Base-by-base conservation (phyloP, 2,329 filamentous ascomycete species). In the Sporothrix curviconia region DNA sequence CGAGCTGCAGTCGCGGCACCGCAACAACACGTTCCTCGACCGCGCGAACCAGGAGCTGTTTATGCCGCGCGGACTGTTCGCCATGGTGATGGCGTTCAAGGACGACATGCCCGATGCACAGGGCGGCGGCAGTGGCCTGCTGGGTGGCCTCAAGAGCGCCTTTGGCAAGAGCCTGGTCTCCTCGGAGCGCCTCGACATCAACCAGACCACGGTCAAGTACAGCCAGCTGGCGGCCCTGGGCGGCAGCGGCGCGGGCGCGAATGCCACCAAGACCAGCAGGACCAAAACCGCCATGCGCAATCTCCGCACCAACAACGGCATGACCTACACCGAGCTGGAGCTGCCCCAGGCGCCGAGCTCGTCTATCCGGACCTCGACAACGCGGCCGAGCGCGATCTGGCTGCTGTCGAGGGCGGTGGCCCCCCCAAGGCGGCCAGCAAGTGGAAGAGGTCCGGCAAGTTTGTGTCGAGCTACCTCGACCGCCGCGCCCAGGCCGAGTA, bases 391-490 rank as follows among this genome's bases (percentile, higher is more conserved):
- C 64, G 65, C 14, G 61, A 61, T 9, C 54, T 56, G 30, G 65
- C 68, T 32, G 64, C 62, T 7, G 36, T 55, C 2, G 62, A 63
- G n/a, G 68, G 69, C 28, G 62, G 64, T 22, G 61, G 39, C 4
- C 19, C 24, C 40, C 52, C 43, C 25, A 54, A 28, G 22, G 12
- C 52, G 14, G 59, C 55, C 44, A 32, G 61, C 28, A 69, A 67
- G 39, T 63, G 71, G 59, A 71, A 70, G 51, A 61, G 61, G 6
- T 61, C 62, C n/a, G 65, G 69, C 34, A 64, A 68, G 47, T 74
- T 64, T 62, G 67, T 81, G n/a, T 67, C 65, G 3, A 70, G 74
- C 44, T 82, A 82, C 62, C 64, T 76, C 44, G 79, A 82, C 62
- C 71, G 75, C 14, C 67, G 76, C 19, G 74, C 76, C 0, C 74